Percentiles rank a stretch among this genome's conserved stretches.
Evolutionary conservation across 2,329 filamentous ascomycete genomes (phyloP).

Genomic region (Domatiomyces catenatus): DNA sequence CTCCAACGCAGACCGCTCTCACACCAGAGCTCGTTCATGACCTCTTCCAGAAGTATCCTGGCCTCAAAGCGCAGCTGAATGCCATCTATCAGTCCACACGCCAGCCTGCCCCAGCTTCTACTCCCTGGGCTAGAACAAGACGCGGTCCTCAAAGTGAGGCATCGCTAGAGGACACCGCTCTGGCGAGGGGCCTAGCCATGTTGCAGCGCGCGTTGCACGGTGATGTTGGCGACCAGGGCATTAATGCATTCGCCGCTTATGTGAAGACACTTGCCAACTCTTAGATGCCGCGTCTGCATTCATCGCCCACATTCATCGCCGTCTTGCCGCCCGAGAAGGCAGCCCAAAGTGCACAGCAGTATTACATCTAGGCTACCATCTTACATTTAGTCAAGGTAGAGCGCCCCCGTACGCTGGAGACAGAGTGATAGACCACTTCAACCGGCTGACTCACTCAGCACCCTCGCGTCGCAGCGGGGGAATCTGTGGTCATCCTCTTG

Average conservation of each 20-base stretch:
- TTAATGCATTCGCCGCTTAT: not conserved
- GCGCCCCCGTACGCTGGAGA: not conserved
- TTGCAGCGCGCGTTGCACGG: not conserved
- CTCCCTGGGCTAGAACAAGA: not conserved
- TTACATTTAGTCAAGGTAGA: not conserved
- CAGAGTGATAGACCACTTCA: not conserved
- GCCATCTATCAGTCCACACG: slow-evolving; percentile 25
- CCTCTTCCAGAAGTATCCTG: slow-evolving; percentile 25
- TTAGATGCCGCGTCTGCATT: not conserved
- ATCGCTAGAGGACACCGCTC: not conserved
- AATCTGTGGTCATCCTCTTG: not conserved
- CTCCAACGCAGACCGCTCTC: slow-evolving; percentile 4
- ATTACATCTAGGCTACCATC: no score
- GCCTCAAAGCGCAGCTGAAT: slow-evolving; percentile 25
- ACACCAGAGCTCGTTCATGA: slow-evolving; percentile 6
- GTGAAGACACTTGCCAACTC: not conserved
- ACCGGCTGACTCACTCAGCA: not conserved
- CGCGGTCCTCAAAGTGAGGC: not conserved
- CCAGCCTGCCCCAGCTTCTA: not conserved
- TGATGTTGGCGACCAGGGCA: not conserved
- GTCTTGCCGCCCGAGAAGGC: not conserved
- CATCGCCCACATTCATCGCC: not conserved
- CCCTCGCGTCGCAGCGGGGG: not conserved
- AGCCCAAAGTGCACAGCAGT: not conserved
- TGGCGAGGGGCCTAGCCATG: not conserved